phyloP scores from a whole-genome alignment of 352 stramenopile genomes.

The Globisporangium echinulatum region DNA sequence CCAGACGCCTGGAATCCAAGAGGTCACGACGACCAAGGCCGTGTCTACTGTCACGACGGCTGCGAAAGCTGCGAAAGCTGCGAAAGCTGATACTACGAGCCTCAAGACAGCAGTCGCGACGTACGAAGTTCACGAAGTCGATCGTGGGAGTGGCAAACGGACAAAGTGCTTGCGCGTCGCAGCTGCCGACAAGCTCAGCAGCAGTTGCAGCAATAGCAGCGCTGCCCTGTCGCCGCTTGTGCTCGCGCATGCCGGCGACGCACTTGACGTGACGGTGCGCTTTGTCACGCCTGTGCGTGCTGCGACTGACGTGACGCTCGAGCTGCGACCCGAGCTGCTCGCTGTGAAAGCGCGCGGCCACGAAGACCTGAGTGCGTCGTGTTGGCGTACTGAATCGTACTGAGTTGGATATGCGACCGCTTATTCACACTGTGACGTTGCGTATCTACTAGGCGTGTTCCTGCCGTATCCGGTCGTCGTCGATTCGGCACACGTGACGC shows the following conservation, averaged over 20 bases:
- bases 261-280: conserved; percentile 28
- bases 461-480: conserved; percentile 58
- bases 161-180: conserved; percentile 24
- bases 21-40: conserved; percentile 21
- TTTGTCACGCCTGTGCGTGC: conserved; percentile 31
- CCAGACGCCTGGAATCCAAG: conserved; percentile 65
- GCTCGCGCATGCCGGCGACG: conserved; percentile 24
- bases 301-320: conserved; percentile 32
- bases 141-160: background rate
- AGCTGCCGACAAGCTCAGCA: conserved; percentile 21
- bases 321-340: conserved; percentile 44
- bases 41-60: too few relatives aligned
- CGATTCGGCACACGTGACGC: conserved; percentile 23
- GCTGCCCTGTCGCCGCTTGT: conserved; percentile 37
- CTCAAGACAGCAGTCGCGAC: conserved; percentile 27
- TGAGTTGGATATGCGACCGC: background rate
- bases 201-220: background rate
- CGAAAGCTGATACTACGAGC: conserved; percentile 1
- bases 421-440: background rate
- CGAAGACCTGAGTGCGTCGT: conserved; percentile 38
- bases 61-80: background rate
- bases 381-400: background rate
- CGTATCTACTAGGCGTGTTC: conserved; percentile 28
- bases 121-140: conserved; percentile 40
- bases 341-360: conserved; percentile 38